Evolutionary conservation across 2,329 filamentous ascomycete genomes (phyloP), one percentile per base, ranked within the genome.

Genomic region (Aspergillus fructus): DNA sequence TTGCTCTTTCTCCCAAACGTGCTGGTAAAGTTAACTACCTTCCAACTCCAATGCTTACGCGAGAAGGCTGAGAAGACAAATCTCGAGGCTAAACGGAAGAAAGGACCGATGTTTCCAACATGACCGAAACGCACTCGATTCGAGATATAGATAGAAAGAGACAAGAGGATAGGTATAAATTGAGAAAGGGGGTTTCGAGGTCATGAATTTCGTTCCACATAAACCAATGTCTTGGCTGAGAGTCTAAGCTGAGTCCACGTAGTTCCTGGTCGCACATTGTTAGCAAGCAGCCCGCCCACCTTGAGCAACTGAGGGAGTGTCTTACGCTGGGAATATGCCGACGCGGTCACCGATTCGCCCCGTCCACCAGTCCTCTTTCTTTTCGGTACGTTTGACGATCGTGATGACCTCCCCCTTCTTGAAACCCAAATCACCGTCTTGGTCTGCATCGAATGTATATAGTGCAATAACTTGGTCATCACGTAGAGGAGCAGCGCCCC

Each of bases 381-480:
- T 97, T 4, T 97, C 91, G 5, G 93, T 97, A 75, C 90, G 89
- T 80, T 99, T 97, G 56, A 96, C 74, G 57, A 99, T 92, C 1
- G 92, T 97, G 64, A 99, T 97, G 56, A 97, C 76, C 30, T 99
- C 94, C 19, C 94, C 94, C 81, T 99, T 99, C 79, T 96, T 96
- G 78, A 99, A 99, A 0, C 89, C 91, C 56, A 97, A 74, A 72
- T 99, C 93, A 4, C 93, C 93, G 0, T 91, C 87, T 74, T 97
- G 93, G 68, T 96, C 93, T 0, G 92, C 88, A 62, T 97, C 93
- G 71, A 99, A 99, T 2, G 90, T 96, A 76, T 90, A 97, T 61
- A 97, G 81, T 2, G 94, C 94, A 19, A 97, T 82, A 0, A 92
- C 94, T 76, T 97, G 91, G 65, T 97, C 92, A 64, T 80, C 74